Evolutionary conservation across 1,284 basidiomycete species (phyloP), one percentile per base, ranked within the genome.

Genomic region (Tremellales sp.): DNA sequence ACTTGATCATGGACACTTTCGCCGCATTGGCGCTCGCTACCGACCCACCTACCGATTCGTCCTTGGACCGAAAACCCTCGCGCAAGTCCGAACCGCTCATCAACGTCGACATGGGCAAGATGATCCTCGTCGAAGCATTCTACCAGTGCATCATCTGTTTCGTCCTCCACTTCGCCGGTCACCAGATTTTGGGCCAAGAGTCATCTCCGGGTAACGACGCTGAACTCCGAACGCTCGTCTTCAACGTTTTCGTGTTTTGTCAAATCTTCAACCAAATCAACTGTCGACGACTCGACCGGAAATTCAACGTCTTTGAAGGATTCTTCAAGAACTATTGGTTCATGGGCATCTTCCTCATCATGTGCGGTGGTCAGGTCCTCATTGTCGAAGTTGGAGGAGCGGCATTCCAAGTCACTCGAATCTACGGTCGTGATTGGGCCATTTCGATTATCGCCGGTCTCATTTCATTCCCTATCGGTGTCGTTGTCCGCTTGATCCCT

Each of bases 11-110:
- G 91, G 92, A 97, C 74, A 97, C 92, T 0, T 96, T 98, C 65
- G 94, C 94, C 47, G 94, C 94, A 29, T 83, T 97, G 48, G 94
- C 94, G 11, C 82, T 98, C 46, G 92, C 94, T 19, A 98, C 94
- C 33, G 94, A 97, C 72, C 93, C 92, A 12, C 93, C 94, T 1
- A 83, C 85, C 1, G 84, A 84, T 31, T 71, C 78, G 3, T 82
- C 92, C 25, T 82, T 98, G 43, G 80, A 96, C 57, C 84, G 93
- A 64, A 88, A 89, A 73, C 94, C 94, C 2, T 91, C 97, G 71
- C 84, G 81, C 74, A 87, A 88, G 76, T 84, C 81, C 2, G 84
- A 90, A 1, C 90, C 93, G 3, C 76, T 98, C 46, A 94, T 98
- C 78, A 83, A 84, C 21, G 83, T 86, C 47, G 81, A 96, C 67